Evolutionary conservation across 2,329 filamentous ascomycete species (phyloP).

Genomic region (Coniochaeta prunicola): DNA sequence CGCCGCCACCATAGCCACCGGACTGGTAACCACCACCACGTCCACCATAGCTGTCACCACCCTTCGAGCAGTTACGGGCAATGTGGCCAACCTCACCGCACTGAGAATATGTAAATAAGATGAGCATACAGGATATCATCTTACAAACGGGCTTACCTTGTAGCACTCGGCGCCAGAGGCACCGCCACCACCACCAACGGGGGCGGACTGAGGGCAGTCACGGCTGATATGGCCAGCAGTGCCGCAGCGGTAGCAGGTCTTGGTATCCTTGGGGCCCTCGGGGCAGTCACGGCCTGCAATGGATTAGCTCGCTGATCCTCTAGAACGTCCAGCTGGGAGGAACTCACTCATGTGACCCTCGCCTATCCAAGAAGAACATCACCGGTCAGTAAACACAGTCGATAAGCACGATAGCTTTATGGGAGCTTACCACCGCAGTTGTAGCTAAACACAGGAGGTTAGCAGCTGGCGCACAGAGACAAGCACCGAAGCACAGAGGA

Average conservation of each 20-base stretch:
- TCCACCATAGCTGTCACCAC: slow-evolving; percentile 41
- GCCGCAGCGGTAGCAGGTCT: slow-evolving; percentile 73
- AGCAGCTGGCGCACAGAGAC: slow-evolving; percentile 8
- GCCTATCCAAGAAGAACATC: slow-evolving; percentile 23
- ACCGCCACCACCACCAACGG: slow-evolving; percentile 39
- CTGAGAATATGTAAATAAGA: slow-evolving; percentile 26
- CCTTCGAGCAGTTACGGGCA: slow-evolving; percentile 79
- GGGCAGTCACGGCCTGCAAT: slow-evolving; percentile 79
- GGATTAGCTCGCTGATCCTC: slow-evolving; percentile 11
- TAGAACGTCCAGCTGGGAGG: slow-evolving; percentile 3
- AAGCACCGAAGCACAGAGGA: neutral
- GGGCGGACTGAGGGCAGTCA: slow-evolving; percentile 61
- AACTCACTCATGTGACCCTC: slow-evolving; percentile 73
- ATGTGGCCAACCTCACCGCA: slow-evolving; percentile 96
- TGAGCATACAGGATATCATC: neutral
- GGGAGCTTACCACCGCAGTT: slow-evolving; percentile 54
- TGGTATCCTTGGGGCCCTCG: slow-evolving; percentile 78
- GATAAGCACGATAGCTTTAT: slow-evolving; percentile 38
- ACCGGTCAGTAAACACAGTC: slow-evolving; percentile 15
- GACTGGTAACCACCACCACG: slow-evolving; percentile 21
- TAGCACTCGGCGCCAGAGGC: slow-evolving; percentile 70
- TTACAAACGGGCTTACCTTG: slow-evolving; percentile 48
- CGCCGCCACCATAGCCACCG: slow-evolving; percentile 40
- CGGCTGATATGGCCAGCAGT: slow-evolving; percentile 86
- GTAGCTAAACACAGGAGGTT: slow-evolving; percentile 46